Base-by-base conservation (phyloP, 306 rosid species). In the Astragalus membranaceus region DNA sequence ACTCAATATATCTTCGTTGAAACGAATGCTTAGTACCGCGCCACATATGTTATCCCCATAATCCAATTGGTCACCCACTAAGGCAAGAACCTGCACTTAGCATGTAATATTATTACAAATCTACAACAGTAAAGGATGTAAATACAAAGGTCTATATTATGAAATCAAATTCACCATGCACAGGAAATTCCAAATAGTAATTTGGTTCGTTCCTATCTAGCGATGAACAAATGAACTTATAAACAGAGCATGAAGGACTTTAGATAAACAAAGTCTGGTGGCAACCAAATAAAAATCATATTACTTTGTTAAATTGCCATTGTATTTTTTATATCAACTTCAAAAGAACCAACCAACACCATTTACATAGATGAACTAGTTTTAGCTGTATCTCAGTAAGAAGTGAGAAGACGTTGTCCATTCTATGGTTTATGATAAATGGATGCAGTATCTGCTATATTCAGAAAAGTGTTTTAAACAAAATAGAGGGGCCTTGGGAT, bases 61-160 rank as follows among this genome's bases (percentile, higher is more conserved):
- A 56, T 88, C 98, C 76, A 93, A 86, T 74, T 93, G 98, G 71
- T 93, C 94, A 55, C 97, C 97, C 62, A 90, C 90, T 65, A 93
- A 80, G 36, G 97, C 98, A 68, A 93, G 97, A 69, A 88, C 96
- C 97, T 93, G 80, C 72, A 62, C 7, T 53, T 42, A 72, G 51
- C 75, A 73, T 39, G 67, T 49, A 42, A 56, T 30, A 44, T 61
- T 23, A 57, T 64, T 72, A 54, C 16, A 56, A 47, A 66, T 39
- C 36, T 51, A 60, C 46, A 37, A 16, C 52, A 29, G 37, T 42
- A 49, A 6, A 26, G 30, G 30, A 23, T 2, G 26, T 23, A 23
- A 23, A 23, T 23, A 23, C 2, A 23, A 23, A 23, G 26, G 26
- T 23, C n/a, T n/a, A n/a, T n/a, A n/a, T n/a, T n/a, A n/a, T n/a